Evolutionary conservation across 2,329 filamentous ascomycete species (phyloP).

Genomic region (Penicillium sp.): DNA sequence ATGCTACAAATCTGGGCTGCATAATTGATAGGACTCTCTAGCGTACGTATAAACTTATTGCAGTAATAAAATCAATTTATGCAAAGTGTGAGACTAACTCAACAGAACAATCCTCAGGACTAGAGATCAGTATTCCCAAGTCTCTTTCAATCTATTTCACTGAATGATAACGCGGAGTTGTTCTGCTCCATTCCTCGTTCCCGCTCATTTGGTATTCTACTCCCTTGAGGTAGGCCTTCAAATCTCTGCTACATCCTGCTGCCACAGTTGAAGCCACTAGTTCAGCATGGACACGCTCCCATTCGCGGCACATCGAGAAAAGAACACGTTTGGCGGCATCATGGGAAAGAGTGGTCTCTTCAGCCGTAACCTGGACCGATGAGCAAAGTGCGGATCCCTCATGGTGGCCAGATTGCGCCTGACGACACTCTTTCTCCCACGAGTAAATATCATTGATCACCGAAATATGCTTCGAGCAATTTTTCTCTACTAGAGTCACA

Average conservation of each 20-base stretch:
- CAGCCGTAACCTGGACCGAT: slow-evolving; percentile 30
- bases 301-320: slow-evolving; percentile 32
- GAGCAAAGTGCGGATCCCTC: slow-evolving; percentile 27
- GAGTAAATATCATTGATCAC: slow-evolving; percentile 45
- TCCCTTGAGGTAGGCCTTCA: slow-evolving; percentile 31
- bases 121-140: no score
- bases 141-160: no score
- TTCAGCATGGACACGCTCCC: slow-evolving; percentile 24
- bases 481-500: slow-evolving; percentile 36
- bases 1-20: no score
- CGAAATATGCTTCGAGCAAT: slow-evolving; percentile 40
- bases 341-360: slow-evolving; percentile 23
- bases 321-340: slow-evolving; percentile 30
- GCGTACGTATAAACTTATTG: no score
- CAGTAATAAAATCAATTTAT: no score
- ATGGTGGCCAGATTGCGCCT: no score
- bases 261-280: slow-evolving; percentile 9
- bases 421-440: slow-evolving; percentile 40
- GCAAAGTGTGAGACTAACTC: no score
- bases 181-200: slow-evolving; percentile 34
- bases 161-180: slow-evolving; percentile 21
- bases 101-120: no score
- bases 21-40: no score
- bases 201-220: slow-evolving; percentile 37
- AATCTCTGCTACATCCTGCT: neutral